phyloP scores from a whole-genome alignment of 202 grass and related monocot species.

The Elaeis oleifera region DNA sequence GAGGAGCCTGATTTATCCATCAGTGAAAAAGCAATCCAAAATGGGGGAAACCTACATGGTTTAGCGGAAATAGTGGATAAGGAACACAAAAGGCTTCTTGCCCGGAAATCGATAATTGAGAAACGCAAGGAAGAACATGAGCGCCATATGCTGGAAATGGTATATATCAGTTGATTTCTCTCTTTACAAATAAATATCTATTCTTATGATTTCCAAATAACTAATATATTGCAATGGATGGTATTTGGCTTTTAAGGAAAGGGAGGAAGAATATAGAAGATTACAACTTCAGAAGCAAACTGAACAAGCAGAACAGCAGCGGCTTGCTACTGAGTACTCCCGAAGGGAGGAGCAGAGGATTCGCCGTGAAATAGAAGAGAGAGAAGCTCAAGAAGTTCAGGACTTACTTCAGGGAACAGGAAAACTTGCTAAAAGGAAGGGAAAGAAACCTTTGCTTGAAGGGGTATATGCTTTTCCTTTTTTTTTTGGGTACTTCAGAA shows the following conservation, averaged over 20 bases:
- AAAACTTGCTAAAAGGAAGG: constrained; percentile 17
- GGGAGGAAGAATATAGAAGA: constrained; percentile 67
- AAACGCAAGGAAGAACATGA: constrained; percentile 97
- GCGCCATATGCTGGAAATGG: constrained; percentile 91
- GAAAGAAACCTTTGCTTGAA: constrained; percentile 56
- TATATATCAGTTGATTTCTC: constrained; percentile 24
- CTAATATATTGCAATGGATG: too few relatives aligned
- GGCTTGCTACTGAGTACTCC: constrained; percentile 57
- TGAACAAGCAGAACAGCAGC: constrained; percentile 55
- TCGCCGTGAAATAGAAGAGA: constrained; percentile 49
- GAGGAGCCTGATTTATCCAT: constrained; percentile 46
- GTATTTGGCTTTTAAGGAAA: constrained; percentile 46
- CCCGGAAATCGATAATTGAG: constrained; percentile 93
- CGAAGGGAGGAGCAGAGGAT: constrained; percentile 64
- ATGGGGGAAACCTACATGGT: constrained; percentile 44
- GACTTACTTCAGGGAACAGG: constrained; percentile 35
- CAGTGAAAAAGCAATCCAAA: constrained; percentile 42
- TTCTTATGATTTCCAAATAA: too few relatives aligned
- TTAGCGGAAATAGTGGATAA: constrained; percentile 66
- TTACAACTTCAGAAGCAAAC: constrained; percentile 42
- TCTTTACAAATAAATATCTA: constrained; percentile 3
- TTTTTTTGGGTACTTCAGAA: too few relatives aligned
- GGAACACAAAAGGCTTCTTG: constrained; percentile 88
- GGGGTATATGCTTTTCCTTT: constrained; percentile 34
- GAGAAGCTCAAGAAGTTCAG: constrained; percentile 51